Evolutionary conservation across 1,284 basidiomycete genomes (phyloP).

Genomic region (Ceratobasidium sp.): DNA sequence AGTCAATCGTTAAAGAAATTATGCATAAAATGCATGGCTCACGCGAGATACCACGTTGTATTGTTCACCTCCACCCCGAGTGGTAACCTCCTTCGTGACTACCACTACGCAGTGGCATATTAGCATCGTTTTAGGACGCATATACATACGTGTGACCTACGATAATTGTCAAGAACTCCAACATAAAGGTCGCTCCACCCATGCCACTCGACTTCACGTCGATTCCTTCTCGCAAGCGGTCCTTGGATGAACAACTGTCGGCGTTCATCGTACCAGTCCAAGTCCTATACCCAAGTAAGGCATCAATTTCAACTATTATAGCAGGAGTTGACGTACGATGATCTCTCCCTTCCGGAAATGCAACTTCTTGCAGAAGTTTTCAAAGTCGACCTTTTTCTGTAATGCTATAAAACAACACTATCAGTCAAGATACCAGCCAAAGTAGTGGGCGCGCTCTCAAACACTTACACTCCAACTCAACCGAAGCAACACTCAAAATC

Average conservation of each 20-base stretch:
- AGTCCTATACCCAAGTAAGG: constrained; percentile 66
- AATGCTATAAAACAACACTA: constrained; percentile 16
- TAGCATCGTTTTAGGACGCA: constrained; percentile 25
- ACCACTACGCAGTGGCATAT: constrained; percentile 47
- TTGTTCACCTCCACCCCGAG: constrained; percentile 64
- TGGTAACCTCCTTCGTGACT: constrained; percentile 71
- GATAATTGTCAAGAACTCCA: constrained; percentile 79
- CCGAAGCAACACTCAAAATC: constrained; percentile 50
- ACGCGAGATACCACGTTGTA: constrained; percentile 73
- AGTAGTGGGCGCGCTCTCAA: not conserved
- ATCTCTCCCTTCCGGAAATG: constrained; percentile 82
- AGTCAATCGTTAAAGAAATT: not conserved
- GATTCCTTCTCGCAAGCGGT: constrained; percentile 64
- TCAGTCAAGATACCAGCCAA: not conserved
- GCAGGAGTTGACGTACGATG: constrained; percentile 66
- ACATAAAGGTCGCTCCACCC: constrained; percentile 76
- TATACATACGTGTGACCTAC: constrained; percentile 61
- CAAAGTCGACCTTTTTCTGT: constrained; percentile 80
- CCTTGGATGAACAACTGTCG: constrained; percentile 79
- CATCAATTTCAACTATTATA: not conserved
- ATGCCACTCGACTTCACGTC: constrained; percentile 69
- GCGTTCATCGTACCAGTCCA: constrained; percentile 81
- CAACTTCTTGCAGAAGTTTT: constrained; percentile 80
- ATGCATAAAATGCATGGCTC: constrained; percentile 52
- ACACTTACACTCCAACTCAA: constrained; percentile 31